These are phyloP conservation scores for Talaromyces marneffei DNA, from an alignment of 2,329 filamentous ascomycete species.

Conservation along the genomic window DNA sequence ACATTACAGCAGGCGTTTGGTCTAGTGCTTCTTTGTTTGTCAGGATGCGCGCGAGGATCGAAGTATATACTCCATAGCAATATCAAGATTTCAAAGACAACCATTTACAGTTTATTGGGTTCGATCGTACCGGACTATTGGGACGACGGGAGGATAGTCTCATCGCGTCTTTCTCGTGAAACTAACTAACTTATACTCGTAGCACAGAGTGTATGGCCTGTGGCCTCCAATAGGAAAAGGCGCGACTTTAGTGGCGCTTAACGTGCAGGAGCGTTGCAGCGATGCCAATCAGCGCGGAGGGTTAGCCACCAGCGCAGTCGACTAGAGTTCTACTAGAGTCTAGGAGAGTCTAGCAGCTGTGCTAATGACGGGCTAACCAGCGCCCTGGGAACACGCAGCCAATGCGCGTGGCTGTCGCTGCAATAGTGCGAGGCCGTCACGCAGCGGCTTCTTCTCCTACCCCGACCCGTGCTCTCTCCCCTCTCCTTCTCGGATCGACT, in stretches of 20 bases:
- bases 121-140: neutral
- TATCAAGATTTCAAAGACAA: neutral
- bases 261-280: neutral
- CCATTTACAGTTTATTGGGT: neutral
- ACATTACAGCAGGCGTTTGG: neutral
- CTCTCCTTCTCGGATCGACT: neutral
- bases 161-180: neutral
- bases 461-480: neutral
- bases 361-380: constrained; percentile 9
- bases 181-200: no score
- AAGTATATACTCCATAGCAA: no score
- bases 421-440: constrained; percentile 10
- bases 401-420: neutral
- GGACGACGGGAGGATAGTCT: neutral
- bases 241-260: constrained; percentile 14
- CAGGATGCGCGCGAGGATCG: no score
- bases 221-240: constrained; percentile 6
- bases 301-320: neutral
- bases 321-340: neutral
- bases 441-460: neutral
- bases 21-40: neutral
- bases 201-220: no score
- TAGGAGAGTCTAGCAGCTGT: neutral
- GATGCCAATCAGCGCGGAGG: neutral
- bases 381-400: constrained; percentile 9